Base-by-base conservation (phyloP, 352 stramenopile genomes). In the Pythium dissotocum region DNA sequence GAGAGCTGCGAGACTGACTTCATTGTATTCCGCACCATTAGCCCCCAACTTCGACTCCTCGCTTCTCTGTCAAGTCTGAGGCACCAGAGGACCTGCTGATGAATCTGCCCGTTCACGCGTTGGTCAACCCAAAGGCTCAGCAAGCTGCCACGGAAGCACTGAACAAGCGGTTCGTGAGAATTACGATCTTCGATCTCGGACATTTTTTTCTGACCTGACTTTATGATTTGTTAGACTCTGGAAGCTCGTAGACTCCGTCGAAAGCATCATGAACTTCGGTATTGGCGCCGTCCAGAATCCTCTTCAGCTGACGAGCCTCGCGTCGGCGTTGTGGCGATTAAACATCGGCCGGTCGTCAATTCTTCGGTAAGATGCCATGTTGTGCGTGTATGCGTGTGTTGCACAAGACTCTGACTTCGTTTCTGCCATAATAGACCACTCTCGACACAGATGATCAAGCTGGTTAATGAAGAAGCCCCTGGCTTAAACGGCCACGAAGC, bases 181-280 rank as follows among this genome's bases (percentile, higher is more conserved):
- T 24, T 24, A 24, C 21, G 21, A 24, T 24, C 21, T 24, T 24
- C 21, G 21, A 24, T 24, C 21, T 24, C 21, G 21, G 21, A 24
- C 21, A 24, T 24, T 32, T 42, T 12, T 7, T 51, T 36, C 56
- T 51, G 6, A 32, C 4, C 44, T 46, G 26, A 36, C 46, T 49
- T 52, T 1, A 53, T 44, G 21, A 6, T 14, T 4, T 38, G n/a
- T 1, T 56, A 90, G 82, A 30, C 80, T 91, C 55, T 92, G 80
- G 82, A 85, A 88, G 62, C 63, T 93, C 28, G 77, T 93, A 35
- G 71, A 90, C 65, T 70, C 79, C 28, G 75, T 81, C 8, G 84
- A 93, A 65, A 83, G 77, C 6, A 62, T 91, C 14, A 75, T 90
- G 40, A 89, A 88, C 55, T 93, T 93, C 67, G 78, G 79, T 30